phyloP scores from a whole-genome alignment of 345 rosid genomes.

The Gossypium sturtianum region DNA sequence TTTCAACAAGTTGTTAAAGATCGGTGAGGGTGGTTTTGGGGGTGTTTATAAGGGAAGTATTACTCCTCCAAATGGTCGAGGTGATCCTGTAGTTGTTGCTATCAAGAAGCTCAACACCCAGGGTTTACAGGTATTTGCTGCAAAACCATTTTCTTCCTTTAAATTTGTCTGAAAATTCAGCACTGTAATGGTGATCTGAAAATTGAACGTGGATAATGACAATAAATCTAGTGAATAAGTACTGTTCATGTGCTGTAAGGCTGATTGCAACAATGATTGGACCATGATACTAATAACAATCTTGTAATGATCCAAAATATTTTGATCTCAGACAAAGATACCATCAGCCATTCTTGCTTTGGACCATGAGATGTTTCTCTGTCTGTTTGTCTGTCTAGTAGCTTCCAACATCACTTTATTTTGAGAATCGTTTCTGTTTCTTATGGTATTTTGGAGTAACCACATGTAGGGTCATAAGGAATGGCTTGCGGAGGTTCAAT shows the following conservation, averaged over 20 bases:
- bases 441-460: neutral
- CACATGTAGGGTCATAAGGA: slow-evolving; percentile 73
- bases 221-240: no score
- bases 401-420: neutral
- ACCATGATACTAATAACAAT: neutral
- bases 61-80: slow-evolving; percentile 26
- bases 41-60: slow-evolving; percentile 78
- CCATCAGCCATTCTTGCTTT: neutral
- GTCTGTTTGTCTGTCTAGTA: neutral
- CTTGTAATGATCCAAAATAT: neutral
- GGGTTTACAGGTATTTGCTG: slow-evolving; percentile 62
- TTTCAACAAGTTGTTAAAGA: slow-evolving; percentile 56
- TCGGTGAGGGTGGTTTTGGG: slow-evolving; percentile 99
- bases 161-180: neutral
- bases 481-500: slow-evolving; percentile 88
- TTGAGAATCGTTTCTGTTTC: neutral
- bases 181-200: neutral
- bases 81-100: slow-evolving; percentile 52
- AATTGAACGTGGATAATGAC: no score
- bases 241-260: no score
- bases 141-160: neutral
- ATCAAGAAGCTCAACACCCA: slow-evolving; percentile 76
- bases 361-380: neutral
- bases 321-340: neutral
- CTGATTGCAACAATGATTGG: no score